These are phyloP conservation scores for Phytophthora chlamydospora DNA, from an alignment of 352 stramenopile species.

Conservation along the genomic window DNA sequence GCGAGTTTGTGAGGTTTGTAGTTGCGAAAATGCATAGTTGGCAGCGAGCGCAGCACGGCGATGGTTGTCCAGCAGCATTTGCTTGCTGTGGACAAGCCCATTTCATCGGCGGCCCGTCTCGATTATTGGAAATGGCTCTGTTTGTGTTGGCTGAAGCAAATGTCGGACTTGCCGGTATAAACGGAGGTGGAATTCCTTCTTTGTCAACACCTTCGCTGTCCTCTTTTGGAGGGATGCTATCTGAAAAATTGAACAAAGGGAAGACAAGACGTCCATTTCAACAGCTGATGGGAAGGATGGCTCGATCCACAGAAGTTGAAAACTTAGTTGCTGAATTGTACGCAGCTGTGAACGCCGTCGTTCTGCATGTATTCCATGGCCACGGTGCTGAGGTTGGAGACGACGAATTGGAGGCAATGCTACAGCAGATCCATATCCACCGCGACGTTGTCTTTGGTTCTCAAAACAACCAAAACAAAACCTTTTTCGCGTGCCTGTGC, in stretches of 20 bases:
- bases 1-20: conserved; percentile 60
- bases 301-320: conserved; percentile 61
- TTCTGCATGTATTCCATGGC: conserved; percentile 69
- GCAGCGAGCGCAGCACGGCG: conserved; percentile 70
- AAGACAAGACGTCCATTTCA: conserved; percentile 58
- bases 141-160: conserved; percentile 60
- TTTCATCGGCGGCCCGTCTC: conserved; percentile 57
- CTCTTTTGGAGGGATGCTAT: conserved; percentile 56
- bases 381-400: conserved; percentile 58
- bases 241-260: conserved; percentile 60
- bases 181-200: conserved; percentile 19
- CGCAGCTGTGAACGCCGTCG: conserved; percentile 54
- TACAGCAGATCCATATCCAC: conserved; percentile 65
- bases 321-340: conserved; percentile 58
- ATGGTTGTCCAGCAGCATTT: conserved; percentile 56
- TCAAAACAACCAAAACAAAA: conserved; percentile 60
- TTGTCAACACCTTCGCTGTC: conserved; percentile 22
- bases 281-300: conserved; percentile 59
- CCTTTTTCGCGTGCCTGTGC: conserved; percentile 71
- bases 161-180: conserved; percentile 34
- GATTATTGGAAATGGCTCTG: conserved; percentile 65
- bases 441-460: conserved; percentile 63
- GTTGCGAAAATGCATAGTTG: conserved; percentile 71
- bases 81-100: conserved; percentile 58
- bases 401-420: conserved; percentile 52